Percentiles rank a stretch among this genome's conserved stretches.
These are phyloP conservation scores for Cryoendolithus antarcticus DNA, from an alignment of 2,329 filamentous ascomycete genomes.

Conservation along the genomic window DNA sequence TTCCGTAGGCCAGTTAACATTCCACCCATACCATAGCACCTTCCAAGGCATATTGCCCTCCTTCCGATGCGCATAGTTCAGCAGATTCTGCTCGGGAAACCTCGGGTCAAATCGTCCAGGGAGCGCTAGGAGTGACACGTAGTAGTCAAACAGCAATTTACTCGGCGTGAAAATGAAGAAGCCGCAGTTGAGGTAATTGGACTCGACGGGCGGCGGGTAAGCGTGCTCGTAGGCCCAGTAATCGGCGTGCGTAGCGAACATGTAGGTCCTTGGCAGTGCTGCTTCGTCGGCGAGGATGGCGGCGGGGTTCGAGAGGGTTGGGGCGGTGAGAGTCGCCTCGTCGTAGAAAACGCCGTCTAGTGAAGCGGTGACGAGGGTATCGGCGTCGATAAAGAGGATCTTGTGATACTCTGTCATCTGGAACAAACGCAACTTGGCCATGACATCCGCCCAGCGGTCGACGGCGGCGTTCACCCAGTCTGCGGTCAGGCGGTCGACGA, in stretches of 20 bases:
- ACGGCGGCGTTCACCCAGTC: constrained; percentile 18
- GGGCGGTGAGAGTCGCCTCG: constrained; percentile 22
- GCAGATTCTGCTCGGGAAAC: constrained; percentile 27
- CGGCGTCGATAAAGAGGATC: constrained; percentile 25
- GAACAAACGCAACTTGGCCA: constrained; percentile 26
- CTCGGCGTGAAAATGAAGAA: constrained; percentile 28
- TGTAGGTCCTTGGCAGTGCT: constrained; percentile 25
- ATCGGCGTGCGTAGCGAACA: constrained; percentile 26
- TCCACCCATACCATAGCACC: constrained; percentile 27
- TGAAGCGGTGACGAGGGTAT: constrained; percentile 18
- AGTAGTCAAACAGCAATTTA: constrained; percentile 24
- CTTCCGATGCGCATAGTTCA: constrained; percentile 28
- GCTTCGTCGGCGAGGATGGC: constrained; percentile 22
- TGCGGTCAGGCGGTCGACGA: constrained; percentile 21
- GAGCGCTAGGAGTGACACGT: constrained; percentile 21
- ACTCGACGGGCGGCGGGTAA: constrained; percentile 18
- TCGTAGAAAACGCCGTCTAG: constrained; percentile 25
- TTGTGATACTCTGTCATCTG: constrained; percentile 22
- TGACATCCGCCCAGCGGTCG: constrained; percentile 22
- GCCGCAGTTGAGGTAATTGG: constrained; percentile 24
- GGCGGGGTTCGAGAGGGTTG: constrained; percentile 14
- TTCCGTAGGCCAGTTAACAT: constrained; percentile 27
- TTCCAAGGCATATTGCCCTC: constrained; percentile 31
- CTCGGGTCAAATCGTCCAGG: constrained; percentile 22
- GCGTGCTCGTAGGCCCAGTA: constrained; percentile 21